These are phyloP conservation scores for Geotrichum klebahnii DNA, from an alignment of 1,139 yeast genomes.

Conservation along the genomic window DNA sequence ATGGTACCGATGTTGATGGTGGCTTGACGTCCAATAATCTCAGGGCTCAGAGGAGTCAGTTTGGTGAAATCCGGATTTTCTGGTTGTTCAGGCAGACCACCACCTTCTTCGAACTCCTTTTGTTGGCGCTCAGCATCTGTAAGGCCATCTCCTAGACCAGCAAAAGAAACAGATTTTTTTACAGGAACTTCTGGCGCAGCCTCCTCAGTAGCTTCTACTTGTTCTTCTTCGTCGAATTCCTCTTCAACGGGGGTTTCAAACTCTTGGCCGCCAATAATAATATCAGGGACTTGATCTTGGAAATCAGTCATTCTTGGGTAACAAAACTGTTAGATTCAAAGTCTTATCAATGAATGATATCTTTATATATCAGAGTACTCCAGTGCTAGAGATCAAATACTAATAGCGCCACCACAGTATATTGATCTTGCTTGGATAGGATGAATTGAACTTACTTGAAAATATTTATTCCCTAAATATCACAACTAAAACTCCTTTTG, in stretches of 20 bases:
- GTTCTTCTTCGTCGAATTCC: constrained; percentile 43
- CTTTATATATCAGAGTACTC: not conserved
- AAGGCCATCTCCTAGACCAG: constrained; percentile 61
- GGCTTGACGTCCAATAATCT: constrained; percentile 96
- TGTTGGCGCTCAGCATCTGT: constrained; percentile 62
- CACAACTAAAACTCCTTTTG: not conserved
- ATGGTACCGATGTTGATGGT: constrained; percentile 98
- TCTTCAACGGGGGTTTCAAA: constrained; percentile 43
- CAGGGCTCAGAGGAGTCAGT: constrained; percentile 85
- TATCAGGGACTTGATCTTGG: constrained; percentile 79
- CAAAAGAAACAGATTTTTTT: constrained; percentile 81
- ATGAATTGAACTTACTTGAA: too few species aligned
- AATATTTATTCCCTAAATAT: not conserved
- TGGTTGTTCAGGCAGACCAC: constrained; percentile 96
- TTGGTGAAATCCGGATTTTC: constrained; percentile 73
- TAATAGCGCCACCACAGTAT: too few species aligned
- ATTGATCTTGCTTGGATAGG: too few species aligned
- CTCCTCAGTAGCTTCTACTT: constrained; percentile 32
- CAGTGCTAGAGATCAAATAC: too few species aligned
- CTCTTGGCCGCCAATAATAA: constrained; percentile 71
- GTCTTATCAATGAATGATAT: not conserved
- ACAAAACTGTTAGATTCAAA: not conserved
- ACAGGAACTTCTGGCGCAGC: constrained; percentile 37
- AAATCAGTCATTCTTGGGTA: constrained; percentile 47
- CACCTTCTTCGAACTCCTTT: constrained; percentile 94